Conservation (phyloP, 495 filamentous ascomycete species). For the Glutinoglossum americanum region DNA sequence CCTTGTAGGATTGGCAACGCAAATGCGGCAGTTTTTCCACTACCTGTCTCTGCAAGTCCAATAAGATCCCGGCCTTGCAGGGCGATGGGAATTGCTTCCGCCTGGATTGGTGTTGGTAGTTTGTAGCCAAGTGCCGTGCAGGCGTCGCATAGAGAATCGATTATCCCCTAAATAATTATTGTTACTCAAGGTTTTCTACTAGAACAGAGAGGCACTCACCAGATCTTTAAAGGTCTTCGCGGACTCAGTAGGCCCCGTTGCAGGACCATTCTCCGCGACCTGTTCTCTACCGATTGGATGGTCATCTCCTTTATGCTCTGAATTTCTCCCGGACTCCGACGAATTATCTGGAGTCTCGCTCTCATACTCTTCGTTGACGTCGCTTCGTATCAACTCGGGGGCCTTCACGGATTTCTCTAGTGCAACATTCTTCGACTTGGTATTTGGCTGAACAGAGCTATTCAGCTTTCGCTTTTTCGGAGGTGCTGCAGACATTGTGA, state of each 20-base stretch:
- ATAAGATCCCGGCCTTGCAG: conserved; percentile 55
- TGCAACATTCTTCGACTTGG: not conserved
- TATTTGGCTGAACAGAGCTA: not conserved
- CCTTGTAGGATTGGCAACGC: conserved; percentile 70
- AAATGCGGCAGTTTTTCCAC: conserved; percentile 86
- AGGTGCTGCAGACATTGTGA: not conserved
- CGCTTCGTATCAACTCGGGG: not conserved
- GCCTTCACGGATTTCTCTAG: not conserved
- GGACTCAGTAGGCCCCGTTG: not conserved
- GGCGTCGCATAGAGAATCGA: conserved; percentile 71
- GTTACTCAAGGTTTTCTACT: not conserved
- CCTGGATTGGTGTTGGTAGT: conserved; percentile 31
- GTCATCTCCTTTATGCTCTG: not conserved
- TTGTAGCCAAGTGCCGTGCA: conserved; percentile 67
- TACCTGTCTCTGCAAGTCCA: conserved; percentile 82
- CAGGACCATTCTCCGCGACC: not conserved
- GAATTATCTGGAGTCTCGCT: not conserved
- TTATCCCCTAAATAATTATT: conserved; percentile 37
- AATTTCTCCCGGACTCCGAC: not conserved
- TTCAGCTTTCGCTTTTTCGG: conserved; percentile 8
- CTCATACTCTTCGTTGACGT: not conserved
- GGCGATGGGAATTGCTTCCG: conserved; percentile 16
- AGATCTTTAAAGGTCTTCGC: conserved; percentile 61
- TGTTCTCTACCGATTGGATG: not conserved
- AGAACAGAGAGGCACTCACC: conserved; percentile 13